Evolutionary conservation across 1,284 basidiomycete genomes (phyloP).

Genomic region (Hymenochaete sp.): DNA sequence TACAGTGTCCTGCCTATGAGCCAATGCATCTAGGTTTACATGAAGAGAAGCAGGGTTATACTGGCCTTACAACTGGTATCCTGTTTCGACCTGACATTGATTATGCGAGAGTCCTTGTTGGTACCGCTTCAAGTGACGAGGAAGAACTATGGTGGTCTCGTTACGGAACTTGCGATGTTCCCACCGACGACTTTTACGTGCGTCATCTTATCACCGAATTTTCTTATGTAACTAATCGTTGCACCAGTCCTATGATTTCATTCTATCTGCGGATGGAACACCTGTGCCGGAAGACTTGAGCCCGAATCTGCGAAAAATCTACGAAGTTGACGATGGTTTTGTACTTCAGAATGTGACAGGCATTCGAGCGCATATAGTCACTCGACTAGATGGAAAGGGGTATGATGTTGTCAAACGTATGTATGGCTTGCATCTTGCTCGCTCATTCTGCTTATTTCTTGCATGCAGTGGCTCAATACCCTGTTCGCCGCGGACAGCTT

Average conservation of each 20-base stretch:
- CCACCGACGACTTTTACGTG: constrained; percentile 65
- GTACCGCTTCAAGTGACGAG: constrained; percentile 36
- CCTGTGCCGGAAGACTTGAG: constrained; percentile 56
- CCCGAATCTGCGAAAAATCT: constrained; percentile 59
- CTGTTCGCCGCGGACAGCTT: constrained; percentile 67
- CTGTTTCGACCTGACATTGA: constrained; percentile 66
- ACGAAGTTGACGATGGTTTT: constrained; percentile 57
- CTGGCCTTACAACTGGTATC: constrained; percentile 58
- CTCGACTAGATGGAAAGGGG: constrained; percentile 72
- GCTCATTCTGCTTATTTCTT: neutral
- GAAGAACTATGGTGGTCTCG: constrained; percentile 55
- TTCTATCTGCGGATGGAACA: constrained; percentile 56
- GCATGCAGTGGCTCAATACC: constrained; percentile 73
- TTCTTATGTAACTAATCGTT: constrained; percentile 8
- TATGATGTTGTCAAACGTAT: constrained; percentile 78
- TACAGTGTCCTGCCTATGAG: constrained; percentile 65
- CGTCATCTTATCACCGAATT: constrained; percentile 25
- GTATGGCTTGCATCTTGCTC: constrained; percentile 24
- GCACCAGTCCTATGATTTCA: constrained; percentile 65
- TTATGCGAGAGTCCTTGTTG: constrained; percentile 64
- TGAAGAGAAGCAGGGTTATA: constrained; percentile 25
- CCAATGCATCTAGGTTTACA: constrained; percentile 30
- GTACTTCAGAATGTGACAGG: constrained; percentile 71
- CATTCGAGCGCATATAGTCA: constrained; percentile 66
- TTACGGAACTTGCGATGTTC: constrained; percentile 65